phyloP scores from a whole-genome alignment of 805 yeast genomes.

The Danielia oregonensis region DNA sequence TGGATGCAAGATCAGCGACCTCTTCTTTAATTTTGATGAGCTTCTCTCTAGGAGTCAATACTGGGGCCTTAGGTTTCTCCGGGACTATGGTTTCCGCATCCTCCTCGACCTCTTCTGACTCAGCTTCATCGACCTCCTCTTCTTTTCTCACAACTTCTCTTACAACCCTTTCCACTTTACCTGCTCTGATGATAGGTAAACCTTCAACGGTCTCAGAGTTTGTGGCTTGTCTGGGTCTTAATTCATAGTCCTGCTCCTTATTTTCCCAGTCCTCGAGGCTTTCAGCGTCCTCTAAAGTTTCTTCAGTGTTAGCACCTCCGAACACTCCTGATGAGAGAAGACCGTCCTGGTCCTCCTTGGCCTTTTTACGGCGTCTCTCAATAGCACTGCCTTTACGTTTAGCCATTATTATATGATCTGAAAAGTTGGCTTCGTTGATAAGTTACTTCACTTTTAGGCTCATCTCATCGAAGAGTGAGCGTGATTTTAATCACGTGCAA shows the following conservation, averaged over 20 bases:
- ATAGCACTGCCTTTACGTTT: conserved; percentile 11
- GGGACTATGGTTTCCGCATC: conserved; percentile 18
- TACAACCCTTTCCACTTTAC: conserved; percentile 67
- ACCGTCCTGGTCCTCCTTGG: conserved; percentile 39
- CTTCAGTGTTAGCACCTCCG: conserved; percentile 16
- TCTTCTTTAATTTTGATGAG: conserved; percentile 70
- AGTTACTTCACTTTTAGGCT: conserved; percentile 3
- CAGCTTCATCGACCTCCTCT: conserved; percentile 17
- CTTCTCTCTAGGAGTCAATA: conserved; percentile 47
- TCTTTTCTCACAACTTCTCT: conserved; percentile 26
- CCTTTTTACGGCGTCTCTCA: conserved; percentile 22
- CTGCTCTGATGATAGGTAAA: conserved; percentile 74
- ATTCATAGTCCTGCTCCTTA: conserved; percentile 77
- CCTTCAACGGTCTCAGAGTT: conserved; percentile 54
- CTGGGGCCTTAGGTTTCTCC: conserved; percentile 21
- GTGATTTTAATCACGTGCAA: too few species aligned
- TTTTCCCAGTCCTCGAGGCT: conserved; percentile 53
- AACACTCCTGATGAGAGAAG: conserved; percentile 37
- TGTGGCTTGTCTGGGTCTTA: conserved; percentile 56
- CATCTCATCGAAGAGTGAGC: conserved; percentile 4
- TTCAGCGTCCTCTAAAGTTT: conserved; percentile 6
- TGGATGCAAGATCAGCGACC: conserved; percentile 76
- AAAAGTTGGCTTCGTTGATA: too few species aligned
- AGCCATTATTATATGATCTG: conserved; percentile 7
- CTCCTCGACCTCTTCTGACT: conserved; percentile 8